phyloP scores from a whole-genome alignment of 1,139 yeast genomes.

The Yamadazyma trypodendri region DNA sequence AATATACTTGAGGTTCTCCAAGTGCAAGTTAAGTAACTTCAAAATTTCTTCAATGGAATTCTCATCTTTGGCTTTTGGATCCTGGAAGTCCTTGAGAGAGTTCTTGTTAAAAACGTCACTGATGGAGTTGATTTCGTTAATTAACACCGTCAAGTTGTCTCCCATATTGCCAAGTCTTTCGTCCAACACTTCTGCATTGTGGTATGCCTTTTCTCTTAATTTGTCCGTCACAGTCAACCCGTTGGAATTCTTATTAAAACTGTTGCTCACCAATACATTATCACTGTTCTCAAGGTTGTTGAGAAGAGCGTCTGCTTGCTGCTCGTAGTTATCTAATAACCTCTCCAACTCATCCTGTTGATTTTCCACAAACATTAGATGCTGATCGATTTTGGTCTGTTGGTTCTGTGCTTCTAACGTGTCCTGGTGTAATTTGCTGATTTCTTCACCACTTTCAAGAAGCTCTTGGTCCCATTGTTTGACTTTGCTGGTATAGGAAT shows the following conservation, averaged over 20 bases:
- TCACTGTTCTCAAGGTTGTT: slow-evolving; percentile 36
- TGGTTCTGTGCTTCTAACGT: slow-evolving; percentile 82
- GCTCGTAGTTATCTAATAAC: slow-evolving; percentile 80
- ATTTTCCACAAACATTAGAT: slow-evolving; percentile 77
- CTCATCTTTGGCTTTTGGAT: slow-evolving; percentile 22
- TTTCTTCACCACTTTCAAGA: slow-evolving; percentile 83
- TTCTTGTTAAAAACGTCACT: slow-evolving; percentile 77
- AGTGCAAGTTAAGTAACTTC: slow-evolving; percentile 79
- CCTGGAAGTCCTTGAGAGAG: slow-evolving; percentile 29
- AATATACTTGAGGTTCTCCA: slow-evolving; percentile 86
- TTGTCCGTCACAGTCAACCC: slow-evolving; percentile 59
- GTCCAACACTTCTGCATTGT: slow-evolving; percentile 81
- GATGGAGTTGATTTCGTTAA: slow-evolving; percentile 82
- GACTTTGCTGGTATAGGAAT: slow-evolving; percentile 71
- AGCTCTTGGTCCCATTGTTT: slow-evolving; percentile 83
- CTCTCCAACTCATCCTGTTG: slow-evolving; percentile 91
- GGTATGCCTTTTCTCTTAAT: slow-evolving; percentile 87
- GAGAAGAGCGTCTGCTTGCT: slow-evolving; percentile 68
- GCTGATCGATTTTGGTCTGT: slow-evolving; percentile 84
- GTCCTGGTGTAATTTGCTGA: slow-evolving; percentile 73
- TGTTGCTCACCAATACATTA: slow-evolving; percentile 10
- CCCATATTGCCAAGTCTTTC: slow-evolving; percentile 80
- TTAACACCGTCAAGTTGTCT: slow-evolving; percentile 69
- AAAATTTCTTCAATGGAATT: slow-evolving; percentile 69
- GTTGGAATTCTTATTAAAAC: slow-evolving; percentile 8